Conservation (phyloP, 768 basidiomycete genomes). For the Hypholoma sublateritium region DNA sequence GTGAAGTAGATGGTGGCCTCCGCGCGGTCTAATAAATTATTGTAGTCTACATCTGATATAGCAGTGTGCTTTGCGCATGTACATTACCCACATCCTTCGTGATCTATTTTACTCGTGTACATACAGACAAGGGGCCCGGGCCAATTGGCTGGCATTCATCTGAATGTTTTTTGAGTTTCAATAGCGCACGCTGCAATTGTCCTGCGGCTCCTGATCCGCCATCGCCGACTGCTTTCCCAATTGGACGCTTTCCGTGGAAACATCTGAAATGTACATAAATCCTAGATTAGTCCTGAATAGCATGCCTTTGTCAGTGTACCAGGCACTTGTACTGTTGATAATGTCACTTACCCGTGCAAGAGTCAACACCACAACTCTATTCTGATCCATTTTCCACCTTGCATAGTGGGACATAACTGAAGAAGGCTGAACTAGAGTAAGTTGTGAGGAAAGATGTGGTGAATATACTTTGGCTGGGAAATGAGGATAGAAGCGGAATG, state of each 20-base stretch:
- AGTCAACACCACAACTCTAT: neutral
- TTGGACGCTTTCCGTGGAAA: no score
- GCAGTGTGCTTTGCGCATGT: neutral
- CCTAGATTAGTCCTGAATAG: no score
- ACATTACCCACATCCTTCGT: neutral
- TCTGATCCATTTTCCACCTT: neutral
- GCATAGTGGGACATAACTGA: neutral
- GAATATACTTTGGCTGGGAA: neutral
- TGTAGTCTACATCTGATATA: constrained; percentile 35
- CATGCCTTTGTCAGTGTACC: no score
- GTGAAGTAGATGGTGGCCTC: constrained; percentile 86
- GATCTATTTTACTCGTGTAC: neutral
- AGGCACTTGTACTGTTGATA: no score
- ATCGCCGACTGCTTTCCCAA: no score
- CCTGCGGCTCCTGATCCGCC: no score
- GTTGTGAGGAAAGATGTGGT: neutral
- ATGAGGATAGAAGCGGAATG: neutral
- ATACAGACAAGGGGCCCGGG: neutral
- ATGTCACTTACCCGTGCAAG: neutral
- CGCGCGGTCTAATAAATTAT: constrained; percentile 89
- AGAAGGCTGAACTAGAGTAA: neutral
- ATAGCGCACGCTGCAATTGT: no score
- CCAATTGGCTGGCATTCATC: no score
- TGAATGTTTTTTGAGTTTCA: no score
- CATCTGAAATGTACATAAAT: no score